phyloP scores from a whole-genome alignment of 768 basidiomycete species.

The Termitomyces sp. region DNA sequence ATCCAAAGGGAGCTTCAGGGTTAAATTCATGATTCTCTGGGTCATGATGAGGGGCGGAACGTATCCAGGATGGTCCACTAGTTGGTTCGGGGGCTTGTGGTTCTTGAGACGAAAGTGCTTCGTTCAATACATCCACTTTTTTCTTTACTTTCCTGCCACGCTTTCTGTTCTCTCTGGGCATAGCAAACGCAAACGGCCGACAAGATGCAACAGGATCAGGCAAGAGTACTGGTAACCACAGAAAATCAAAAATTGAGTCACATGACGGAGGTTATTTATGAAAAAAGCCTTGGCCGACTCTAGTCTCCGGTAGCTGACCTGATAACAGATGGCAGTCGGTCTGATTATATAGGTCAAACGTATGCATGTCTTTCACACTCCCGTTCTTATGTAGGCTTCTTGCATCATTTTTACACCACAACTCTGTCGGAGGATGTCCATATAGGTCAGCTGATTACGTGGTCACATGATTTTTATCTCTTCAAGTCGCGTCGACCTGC shows the following conservation, averaged over 20 bases:
- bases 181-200: not conserved
- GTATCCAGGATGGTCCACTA: conserved; percentile 69
- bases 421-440: too few species aligned
- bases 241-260: not conserved
- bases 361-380: too few species aligned
- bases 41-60: conserved; percentile 28
- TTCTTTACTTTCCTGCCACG: conserved; percentile 16
- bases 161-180: conserved; percentile 17
- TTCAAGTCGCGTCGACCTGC: too few species aligned
- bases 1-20: conserved; percentile 82
- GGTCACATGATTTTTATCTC: too few species aligned
- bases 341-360: too few species aligned
- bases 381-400: too few species aligned
- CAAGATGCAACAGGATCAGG: not conserved
- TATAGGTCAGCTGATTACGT: too few species aligned
- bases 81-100: conserved; percentile 11
- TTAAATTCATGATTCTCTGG: conserved; percentile 33
- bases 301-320: too few species aligned
- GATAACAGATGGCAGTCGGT: too few species aligned
- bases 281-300: too few species aligned
- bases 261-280: not conserved
- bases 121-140: not conserved
- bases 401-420: too few species aligned
- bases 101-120: conserved; percentile 12
- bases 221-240: not conserved